These are phyloP conservation scores for Backusella australiensis DNA, from an alignment of 192 early-diverging fungal genomes.

Conservation along the genomic window DNA sequence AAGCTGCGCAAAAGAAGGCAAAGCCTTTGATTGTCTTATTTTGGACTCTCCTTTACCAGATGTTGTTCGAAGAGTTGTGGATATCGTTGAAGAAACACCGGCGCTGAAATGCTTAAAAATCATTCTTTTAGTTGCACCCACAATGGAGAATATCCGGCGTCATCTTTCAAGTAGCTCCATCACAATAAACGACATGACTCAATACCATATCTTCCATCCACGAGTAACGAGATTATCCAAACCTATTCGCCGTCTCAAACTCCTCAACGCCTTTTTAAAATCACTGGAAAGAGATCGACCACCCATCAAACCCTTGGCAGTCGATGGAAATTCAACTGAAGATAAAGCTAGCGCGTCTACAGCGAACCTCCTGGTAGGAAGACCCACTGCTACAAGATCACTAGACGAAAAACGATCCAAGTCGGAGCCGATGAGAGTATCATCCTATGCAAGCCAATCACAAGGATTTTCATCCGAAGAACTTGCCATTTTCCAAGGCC, in stretches of 20 bases:
- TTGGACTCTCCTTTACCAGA: constrained; percentile 13
- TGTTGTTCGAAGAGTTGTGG: not conserved
- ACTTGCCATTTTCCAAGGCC: constrained; percentile 10
- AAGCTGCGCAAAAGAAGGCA: not conserved
- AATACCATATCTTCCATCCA: constrained; percentile 11
- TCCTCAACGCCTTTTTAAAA: constrained; percentile 7
- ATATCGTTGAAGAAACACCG: constrained; percentile 1
- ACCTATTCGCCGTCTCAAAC: constrained; percentile 22
- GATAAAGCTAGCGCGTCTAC: not conserved
- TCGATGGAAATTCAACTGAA: not conserved
- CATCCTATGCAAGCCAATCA: not conserved
- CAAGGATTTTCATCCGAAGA: constrained; percentile 16
- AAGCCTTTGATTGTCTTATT: constrained; percentile 13
- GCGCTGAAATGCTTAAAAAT: not conserved
- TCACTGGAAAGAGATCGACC: not conserved
- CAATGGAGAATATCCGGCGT: constrained; percentile 20
- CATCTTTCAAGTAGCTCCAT: not conserved
- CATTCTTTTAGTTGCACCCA: constrained; percentile 9
- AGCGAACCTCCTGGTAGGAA: not conserved
- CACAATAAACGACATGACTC: not conserved
- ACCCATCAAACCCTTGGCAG: not conserved
- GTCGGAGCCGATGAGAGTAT: not conserved
- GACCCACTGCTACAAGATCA: not conserved
- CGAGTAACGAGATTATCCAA: constrained; percentile 16
- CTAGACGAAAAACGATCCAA: not conserved